Conservation (phyloP, 805 yeast species). For the Lipomyces starkeyi region DNA sequence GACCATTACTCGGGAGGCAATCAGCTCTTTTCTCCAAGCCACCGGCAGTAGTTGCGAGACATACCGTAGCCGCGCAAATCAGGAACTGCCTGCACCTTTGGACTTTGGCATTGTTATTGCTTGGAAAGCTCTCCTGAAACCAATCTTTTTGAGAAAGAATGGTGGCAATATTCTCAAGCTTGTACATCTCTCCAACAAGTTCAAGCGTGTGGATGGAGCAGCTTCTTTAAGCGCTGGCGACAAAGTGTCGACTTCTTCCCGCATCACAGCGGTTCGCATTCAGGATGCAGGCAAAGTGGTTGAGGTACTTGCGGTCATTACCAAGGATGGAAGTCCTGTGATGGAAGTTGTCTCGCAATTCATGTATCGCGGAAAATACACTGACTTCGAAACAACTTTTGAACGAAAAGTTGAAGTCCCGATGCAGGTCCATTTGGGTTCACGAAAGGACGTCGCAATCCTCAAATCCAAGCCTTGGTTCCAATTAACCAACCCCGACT, state of each 20-base stretch:
- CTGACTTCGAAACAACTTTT: conserved; percentile 90
- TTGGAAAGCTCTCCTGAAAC: conserved; percentile 97
- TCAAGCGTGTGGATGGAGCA: conserved; percentile 91
- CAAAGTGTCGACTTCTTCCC: conserved; percentile 79
- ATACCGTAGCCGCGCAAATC: conserved; percentile 85
- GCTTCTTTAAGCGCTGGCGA: conserved; percentile 89
- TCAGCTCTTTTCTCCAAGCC: conserved; percentile 93
- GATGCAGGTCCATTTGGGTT: conserved; percentile 70
- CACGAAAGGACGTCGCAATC: conserved; percentile 90
- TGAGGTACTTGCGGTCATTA: conserved; percentile 88
- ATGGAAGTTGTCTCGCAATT: conserved; percentile 94
- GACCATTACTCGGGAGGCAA: conserved; percentile 73
- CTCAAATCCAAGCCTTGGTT: conserved; percentile 97
- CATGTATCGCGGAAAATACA: conserved; percentile 93
- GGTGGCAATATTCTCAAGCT: conserved; percentile 95
- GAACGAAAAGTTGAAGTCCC: conserved; percentile 87
- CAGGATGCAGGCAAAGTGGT: conserved; percentile 94
- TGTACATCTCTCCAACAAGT: conserved; percentile 94
- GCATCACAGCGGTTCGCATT: conserved; percentile 84
- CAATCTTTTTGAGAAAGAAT: conserved; percentile 94
- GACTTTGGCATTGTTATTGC: conserved; percentile 98
- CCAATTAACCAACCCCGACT: conserved; percentile 67
- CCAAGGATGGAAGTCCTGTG: conserved; percentile 76
- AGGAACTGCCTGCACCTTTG: conserved; percentile 92
- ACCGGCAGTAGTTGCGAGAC: conserved; percentile 97